Percentiles rank a stretch among this genome's conserved stretches.
Evolutionary conservation across 2,329 filamentous ascomycete species (phyloP).

Genomic region (Trichoderma atrobrunneum): DNA sequence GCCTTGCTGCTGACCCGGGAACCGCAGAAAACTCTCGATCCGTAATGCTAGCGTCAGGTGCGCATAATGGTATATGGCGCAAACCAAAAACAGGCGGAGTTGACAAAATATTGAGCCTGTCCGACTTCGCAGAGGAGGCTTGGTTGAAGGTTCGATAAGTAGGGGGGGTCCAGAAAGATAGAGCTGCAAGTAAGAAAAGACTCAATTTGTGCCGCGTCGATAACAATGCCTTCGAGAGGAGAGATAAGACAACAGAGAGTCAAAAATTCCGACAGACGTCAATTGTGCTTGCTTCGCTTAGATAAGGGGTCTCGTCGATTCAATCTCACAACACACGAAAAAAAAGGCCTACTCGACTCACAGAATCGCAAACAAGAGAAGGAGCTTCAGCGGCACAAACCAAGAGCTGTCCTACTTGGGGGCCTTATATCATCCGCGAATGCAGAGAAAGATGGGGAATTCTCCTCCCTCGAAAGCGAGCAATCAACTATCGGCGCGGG

Average conservation of each 20-base stretch:
- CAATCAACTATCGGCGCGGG: constrained; percentile 16
- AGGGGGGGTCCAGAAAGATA: not conserved
- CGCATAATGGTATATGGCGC: not conserved
- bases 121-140: not conserved
- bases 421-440: constrained; percentile 11
- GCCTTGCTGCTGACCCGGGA: not conserved
- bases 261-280: not conserved
- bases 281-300: not conserved
- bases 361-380: not conserved
- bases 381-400: not conserved
- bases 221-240: not conserved
- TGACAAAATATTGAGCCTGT: not conserved
- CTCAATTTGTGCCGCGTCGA: not conserved
- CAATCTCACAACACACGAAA: not conserved
- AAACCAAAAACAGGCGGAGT: not conserved
- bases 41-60: not conserved
- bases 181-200: not conserved
- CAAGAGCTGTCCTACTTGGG: constrained; percentile 8
- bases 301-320: not conserved
- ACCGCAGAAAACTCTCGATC: not conserved
- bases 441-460: constrained; percentile 12
- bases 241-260: not conserved
- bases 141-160: not conserved
- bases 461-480: constrained; percentile 11
- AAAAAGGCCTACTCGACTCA: not conserved